Evolutionary conservation across 805 yeast genomes (phyloP), one percentile per base, ranked within the genome.

Genomic region (Candida michaelii): DNA sequence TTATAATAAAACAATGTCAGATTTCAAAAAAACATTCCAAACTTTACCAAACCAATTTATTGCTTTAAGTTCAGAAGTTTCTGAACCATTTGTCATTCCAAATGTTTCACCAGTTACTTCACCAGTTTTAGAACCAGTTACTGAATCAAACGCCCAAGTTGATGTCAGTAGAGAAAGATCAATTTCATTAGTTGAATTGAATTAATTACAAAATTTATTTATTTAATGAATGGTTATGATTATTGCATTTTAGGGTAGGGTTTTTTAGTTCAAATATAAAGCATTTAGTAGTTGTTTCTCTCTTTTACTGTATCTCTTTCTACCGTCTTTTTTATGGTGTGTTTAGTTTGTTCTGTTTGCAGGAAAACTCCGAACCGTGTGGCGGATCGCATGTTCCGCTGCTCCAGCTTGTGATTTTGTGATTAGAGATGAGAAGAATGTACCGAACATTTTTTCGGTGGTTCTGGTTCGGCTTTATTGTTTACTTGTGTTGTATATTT

Each of bases 1-100:
- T 15, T 30, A 32, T 9, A 30, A 24, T 13, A 33, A 10, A n/a
- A 30, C 33, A 34, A 48, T 45, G 49, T 32, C 47, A 29, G 47
- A 48, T 21, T 48, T 40, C 39, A 46, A 39, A 36, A 38, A 34
- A 38, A 36, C 42, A 5, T 43, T 44, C 23, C 40, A 46, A 42
- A 35, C 49, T 2, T 35, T 42, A 16, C 50, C 51, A 44, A 38
- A 49, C 23, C 36, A 66, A 50, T 82, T 77, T 61, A 69, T 82
- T 60, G 69, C 73, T 36, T 71, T 82, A 59, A 71, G 83, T 30
- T 72, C 79, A 40, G 80, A 79, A 47, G 62, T 73, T 39, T 71
- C 77, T 44, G 70, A 76, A 60, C 88, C 89, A 51, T 82, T 82
- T 54, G 73, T 83, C 42, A 81, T 83, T 54, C 82, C 82, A 54